Evolutionary conservation across 2,329 filamentous ascomycete genomes (phyloP), one percentile per base, ranked within the genome.

Genomic region (Metarhizium guizhouense): DNA sequence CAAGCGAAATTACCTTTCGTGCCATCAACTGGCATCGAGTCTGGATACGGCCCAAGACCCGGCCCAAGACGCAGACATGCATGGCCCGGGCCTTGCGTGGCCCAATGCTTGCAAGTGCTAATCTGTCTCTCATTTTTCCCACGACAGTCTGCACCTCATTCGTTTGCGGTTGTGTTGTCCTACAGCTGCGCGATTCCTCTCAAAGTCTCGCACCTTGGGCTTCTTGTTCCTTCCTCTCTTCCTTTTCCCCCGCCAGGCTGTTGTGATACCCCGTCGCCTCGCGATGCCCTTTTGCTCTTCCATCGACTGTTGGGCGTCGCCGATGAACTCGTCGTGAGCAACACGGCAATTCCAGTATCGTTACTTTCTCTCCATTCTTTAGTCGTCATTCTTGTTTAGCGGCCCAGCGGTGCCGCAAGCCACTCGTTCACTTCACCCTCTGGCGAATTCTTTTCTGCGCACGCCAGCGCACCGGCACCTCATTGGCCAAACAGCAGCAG

Each of bases 1-100:
- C 59, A 63, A 63, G 60, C 62, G 62, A 63, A 58, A 63, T 63
- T 61, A 62, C 58, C 30, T 29, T 47, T 14, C 51, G 18, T 36
- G 51, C 51, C 20, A 43, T 45, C 38, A 7, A 51, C 25, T 38
- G 34, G 14, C 40, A 43, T 43, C 43, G 18, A 8, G n/a, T 47
- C 43, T 47, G 43, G n/a, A 53, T 45, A 30, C 38, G 40, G 40
- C 51, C 40, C 16, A 30, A n/a, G 20, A 52, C 13, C 40, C 51
- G 25, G 20, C 25, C 36, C 40, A 43, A 43, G 13, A 43, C 40
- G 6, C 40, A 13, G 14, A 20, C 42, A 18, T 38, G 48, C 32
- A 30, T 51, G 20, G 29, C 32, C 32, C 32, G 10, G 32, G 10
- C 32, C 32, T 34, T 11, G 32, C 7, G 32, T 34, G 18, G 45